These are phyloP conservation scores for Leishmania tarentolae DNA, from an alignment of 208 protist species.

Conservation along the genomic window DNA sequence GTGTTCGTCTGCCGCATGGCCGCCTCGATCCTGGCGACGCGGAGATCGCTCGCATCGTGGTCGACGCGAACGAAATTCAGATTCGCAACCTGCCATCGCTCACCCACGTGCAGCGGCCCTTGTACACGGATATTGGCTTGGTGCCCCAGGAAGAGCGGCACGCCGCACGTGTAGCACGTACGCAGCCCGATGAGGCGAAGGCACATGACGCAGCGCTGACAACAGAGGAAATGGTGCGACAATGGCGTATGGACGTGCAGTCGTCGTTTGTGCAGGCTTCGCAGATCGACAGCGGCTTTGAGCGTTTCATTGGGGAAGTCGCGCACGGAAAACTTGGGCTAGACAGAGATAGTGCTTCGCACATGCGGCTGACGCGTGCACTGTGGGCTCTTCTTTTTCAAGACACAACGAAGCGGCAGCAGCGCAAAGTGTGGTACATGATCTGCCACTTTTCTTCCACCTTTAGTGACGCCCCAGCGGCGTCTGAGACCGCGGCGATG, in stretches of 20 bases:
- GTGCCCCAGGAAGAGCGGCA: constrained; percentile 79
- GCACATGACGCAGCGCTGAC: constrained; percentile 12
- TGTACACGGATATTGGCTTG: constrained; percentile 87
- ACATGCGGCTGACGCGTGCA: constrained; percentile 44
- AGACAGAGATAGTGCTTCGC: constrained; percentile 30
- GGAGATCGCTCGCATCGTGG: constrained; percentile 68
- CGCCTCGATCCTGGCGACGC: constrained; percentile 56
- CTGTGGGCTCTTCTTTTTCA: constrained; percentile 58
- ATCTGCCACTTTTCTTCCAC: constrained; percentile 76
- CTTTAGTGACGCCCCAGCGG: constrained; percentile 34
- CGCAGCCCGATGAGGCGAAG: constrained; percentile 48
- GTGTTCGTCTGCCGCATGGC: constrained; percentile 5
- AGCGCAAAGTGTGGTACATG: constrained; percentile 64
- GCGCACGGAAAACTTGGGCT: constrained; percentile 72
- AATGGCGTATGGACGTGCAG: constrained; percentile 60
- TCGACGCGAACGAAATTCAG: constrained; percentile 62
- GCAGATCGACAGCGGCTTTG: constrained; percentile 54
- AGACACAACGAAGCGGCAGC: constrained; percentile 43
- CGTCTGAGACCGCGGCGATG: constrained; percentile 16
- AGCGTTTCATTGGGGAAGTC: constrained; percentile 51
- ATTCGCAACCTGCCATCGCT: constrained; percentile 70
- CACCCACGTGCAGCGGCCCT: constrained; percentile 73
- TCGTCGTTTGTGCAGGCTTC: constrained; percentile 59
- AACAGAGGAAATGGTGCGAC: constrained; percentile 29
- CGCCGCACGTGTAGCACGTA: constrained; percentile 61